phyloP scores from a whole-genome alignment of 495 filamentous ascomycete genomes.

The Hyaloscypha variabilis region DNA sequence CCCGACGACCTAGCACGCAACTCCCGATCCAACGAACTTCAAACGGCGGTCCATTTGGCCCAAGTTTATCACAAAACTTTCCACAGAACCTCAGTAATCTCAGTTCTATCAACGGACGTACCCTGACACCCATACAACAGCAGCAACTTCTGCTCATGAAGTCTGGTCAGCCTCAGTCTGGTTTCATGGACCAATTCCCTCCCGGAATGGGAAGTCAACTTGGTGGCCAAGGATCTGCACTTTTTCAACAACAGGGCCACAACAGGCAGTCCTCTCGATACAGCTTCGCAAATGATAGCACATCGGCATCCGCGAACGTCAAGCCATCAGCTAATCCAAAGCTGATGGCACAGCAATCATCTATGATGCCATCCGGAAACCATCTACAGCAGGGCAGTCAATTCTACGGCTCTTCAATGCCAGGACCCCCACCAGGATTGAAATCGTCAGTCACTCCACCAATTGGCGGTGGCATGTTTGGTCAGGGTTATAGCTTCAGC shows the following conservation, averaged over 20 bases:
- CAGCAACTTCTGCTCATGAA: constrained; percentile 71
- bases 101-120: constrained; percentile 61
- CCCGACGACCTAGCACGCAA: constrained; percentile 59
- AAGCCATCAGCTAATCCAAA: constrained; percentile 84
- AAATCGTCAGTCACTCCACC: constrained; percentile 94
- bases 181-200: constrained; percentile 60
- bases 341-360: constrained; percentile 85
- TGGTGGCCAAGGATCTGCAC: constrained; percentile 43
- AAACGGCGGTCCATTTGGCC: constrained; percentile 52
- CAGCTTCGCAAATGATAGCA: constrained; percentile 81
- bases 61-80: constrained; percentile 54
- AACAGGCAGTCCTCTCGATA: constrained; percentile 86
- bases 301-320: constrained; percentile 56
- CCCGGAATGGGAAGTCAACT: constrained; percentile 40
- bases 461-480: constrained; percentile 76
- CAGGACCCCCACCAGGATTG: constrained; percentile 91
- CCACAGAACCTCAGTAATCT: constrained; percentile 45
- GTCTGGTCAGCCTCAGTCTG: constrained; percentile 58
- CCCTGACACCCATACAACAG: constrained; percentile 80
- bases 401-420: constrained; percentile 69
- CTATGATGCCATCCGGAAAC: constrained; percentile 74
- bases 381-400: constrained; percentile 49
- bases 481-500: constrained; percentile 77
- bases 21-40: constrained; percentile 72
- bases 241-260: constrained; percentile 79